Conservation (phyloP, 129 eudicot species). For the Artemisia annua region DNA sequence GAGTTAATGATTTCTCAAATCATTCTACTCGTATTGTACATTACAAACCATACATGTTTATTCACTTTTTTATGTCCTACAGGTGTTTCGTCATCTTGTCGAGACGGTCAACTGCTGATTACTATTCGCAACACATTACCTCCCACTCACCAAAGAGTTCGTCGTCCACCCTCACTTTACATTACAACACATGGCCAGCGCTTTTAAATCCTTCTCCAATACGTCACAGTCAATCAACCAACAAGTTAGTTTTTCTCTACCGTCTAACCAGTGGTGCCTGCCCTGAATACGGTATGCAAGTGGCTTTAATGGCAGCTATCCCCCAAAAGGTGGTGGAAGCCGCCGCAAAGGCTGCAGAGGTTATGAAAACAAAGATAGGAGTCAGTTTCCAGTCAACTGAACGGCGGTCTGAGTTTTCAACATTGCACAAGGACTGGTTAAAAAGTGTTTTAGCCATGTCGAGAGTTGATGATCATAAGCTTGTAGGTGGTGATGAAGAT, state of each 20-base stretch:
- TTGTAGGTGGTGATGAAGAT: too few relatives aligned
- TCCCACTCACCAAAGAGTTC: conserved; percentile 92
- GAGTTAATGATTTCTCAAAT: not conserved
- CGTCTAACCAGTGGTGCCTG: conserved; percentile 83
- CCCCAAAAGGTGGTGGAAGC: conserved; percentile 69
- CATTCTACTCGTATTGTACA: not conserved
- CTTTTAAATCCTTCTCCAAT: conserved; percentile 39
- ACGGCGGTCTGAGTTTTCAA: conserved; percentile 73
- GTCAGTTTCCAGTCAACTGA: conserved; percentile 78
- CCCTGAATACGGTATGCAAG: conserved; percentile 92
- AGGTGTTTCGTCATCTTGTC: conserved; percentile 92
- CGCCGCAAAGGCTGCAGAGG: conserved; percentile 66
- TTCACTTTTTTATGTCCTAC: not conserved
- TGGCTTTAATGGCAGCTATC: conserved; percentile 89
- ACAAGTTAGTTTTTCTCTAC: conserved; percentile 70
- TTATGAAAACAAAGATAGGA: conserved; percentile 65
- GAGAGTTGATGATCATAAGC: conserved; percentile 21
- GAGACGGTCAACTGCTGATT: conserved; percentile 87
- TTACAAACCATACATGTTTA: not conserved
- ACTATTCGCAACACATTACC: conserved; percentile 93
- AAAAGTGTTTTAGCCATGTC: conserved; percentile 48
- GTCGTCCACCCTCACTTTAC: conserved; percentile 80
- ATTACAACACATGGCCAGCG: conserved; percentile 89
- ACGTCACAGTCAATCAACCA: conserved; percentile 34
- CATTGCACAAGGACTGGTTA: conserved; percentile 82